Evolutionary conservation across 345 rosid genomes (phyloP).

Genomic region (Ricinus communis): DNA sequence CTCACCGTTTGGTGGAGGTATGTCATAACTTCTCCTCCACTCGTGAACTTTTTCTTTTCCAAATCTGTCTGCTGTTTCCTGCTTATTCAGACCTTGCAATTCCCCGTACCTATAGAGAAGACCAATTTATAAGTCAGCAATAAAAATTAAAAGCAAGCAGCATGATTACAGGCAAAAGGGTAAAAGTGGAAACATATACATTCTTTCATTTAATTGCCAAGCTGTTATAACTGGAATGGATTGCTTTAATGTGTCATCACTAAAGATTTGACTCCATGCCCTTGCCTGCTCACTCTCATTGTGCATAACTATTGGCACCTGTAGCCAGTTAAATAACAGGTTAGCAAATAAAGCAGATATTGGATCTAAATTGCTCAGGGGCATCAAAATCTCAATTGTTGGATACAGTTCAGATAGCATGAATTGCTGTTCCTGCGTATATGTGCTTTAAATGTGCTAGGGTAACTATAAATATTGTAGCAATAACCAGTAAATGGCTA

Average conservation of each 20-base stretch:
- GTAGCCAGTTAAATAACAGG: conserved; percentile 13
- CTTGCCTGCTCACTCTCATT: conserved; percentile 74
- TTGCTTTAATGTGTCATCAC: conserved; percentile 80
- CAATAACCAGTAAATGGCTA: too few species aligned
- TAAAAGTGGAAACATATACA: conserved; percentile 43
- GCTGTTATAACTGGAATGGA: conserved; percentile 83
- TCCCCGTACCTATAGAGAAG: conserved; percentile 77
- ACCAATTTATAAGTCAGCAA: conserved; percentile 4
- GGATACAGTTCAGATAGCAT: not conserved
- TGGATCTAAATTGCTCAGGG: not conserved
- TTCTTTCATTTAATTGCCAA: conserved; percentile 98
- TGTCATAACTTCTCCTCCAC: conserved; percentile 97
- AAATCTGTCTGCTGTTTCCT: conserved; percentile 90
- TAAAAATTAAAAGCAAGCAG: not conserved
- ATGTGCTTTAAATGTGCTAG: too few species aligned
- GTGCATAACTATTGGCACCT: conserved; percentile 90
- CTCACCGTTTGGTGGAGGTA: conserved; percentile 96
- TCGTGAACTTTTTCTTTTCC: conserved; percentile 92
- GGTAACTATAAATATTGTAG: too few species aligned
- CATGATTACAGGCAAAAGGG: not conserved
- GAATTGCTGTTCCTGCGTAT: not conserved
- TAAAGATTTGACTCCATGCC: conserved; percentile 81
- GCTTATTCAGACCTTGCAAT: conserved; percentile 91
- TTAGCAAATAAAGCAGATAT: conserved; percentile 12
- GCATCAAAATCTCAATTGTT: not conserved